Percentiles rank a stretch among this genome's conserved stretches.
These are phyloP conservation scores for Argentina anserina DNA, from an alignment of 306 rosid genomes.

Conservation along the genomic window DNA sequence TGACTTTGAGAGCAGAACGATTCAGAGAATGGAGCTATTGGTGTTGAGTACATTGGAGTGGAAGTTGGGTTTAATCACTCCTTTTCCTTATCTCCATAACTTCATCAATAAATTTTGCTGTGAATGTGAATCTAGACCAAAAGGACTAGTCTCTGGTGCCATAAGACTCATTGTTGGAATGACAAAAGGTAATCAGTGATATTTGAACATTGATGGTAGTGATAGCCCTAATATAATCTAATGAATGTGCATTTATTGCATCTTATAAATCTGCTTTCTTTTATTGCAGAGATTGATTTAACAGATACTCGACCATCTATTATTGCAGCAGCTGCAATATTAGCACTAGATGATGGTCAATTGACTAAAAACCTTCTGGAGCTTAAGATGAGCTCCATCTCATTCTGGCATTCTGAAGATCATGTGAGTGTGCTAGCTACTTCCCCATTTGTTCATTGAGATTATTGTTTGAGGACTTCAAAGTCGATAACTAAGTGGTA, in stretches of 20 bases:
- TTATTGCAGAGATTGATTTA: conserved; percentile 53
- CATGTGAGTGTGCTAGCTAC: conserved; percentile 27
- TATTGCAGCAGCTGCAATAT: conserved; percentile 74
- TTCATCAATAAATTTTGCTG: conserved; percentile 50
- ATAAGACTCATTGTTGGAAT: conserved; percentile 41
- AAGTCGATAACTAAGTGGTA: neutral
- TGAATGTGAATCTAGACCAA: conserved; percentile 37
- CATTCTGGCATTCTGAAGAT: conserved; percentile 58
- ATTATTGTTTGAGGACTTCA: neutral
- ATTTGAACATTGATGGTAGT: neutral
- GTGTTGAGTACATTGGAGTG: conserved; percentile 69
- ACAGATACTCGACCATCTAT: conserved; percentile 61
- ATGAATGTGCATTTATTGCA: neutral
- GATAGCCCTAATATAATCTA: neutral
- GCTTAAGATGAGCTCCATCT: conserved; percentile 41
- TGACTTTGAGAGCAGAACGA: conserved; percentile 50
- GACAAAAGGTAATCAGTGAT: conserved; percentile 48
- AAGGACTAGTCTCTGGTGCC: conserved; percentile 48
- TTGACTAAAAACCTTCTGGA: conserved; percentile 49
- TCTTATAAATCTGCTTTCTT: conserved; percentile 14
- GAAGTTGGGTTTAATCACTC: conserved; percentile 80
- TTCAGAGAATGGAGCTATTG: conserved; percentile 69
- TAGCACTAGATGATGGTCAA: conserved; percentile 54
- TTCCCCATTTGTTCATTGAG: neutral
- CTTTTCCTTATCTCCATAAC: conserved; percentile 66